phyloP scores from a whole-genome alignment of 179 eudicot genomes.

The Drosera spatulata region DNA sequence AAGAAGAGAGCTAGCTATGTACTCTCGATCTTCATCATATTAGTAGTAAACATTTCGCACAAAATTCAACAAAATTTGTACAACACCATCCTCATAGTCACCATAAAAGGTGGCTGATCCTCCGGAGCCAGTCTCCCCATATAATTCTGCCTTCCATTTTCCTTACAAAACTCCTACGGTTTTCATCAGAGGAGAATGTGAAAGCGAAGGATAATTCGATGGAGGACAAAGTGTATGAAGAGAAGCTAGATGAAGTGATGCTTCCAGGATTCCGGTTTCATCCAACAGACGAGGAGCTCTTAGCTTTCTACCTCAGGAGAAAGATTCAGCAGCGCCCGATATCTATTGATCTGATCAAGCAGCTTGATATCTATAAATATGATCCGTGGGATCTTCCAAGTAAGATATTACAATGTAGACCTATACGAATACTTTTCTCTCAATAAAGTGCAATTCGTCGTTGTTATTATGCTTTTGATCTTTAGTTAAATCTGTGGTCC shows the following conservation, averaged over 20 bases:
- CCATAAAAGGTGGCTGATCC: slow-evolving; percentile 89
- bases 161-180: neutral
- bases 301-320: slow-evolving; percentile 78
- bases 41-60: neutral
- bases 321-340: slow-evolving; percentile 61
- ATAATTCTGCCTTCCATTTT: slow-evolving; percentile 21
- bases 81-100: slow-evolving; percentile 37
- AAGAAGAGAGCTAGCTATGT: neutral
- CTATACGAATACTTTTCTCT: neutral
- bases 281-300: slow-evolving; percentile 75
- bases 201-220: slow-evolving; percentile 3
- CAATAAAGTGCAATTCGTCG: neutral
- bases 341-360: slow-evolving; percentile 84
- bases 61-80: neutral
- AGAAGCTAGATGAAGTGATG: slow-evolving; percentile 52
- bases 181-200: neutral
- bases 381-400: slow-evolving; percentile 99
- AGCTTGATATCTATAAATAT: slow-evolving; percentile 76
- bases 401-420: slow-evolving; percentile 16
- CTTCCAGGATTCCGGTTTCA: slow-evolving; percentile 23
- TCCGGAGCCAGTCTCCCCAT: slow-evolving; percentile 44
- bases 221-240: slow-evolving; percentile 39
- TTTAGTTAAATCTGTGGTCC: too few relatives aligned
- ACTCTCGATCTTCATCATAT: neutral
- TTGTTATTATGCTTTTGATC: neutral